phyloP scores from a whole-genome alignment of 2,329 filamentous ascomycete genomes.

The Fonsecaea erecta region DNA sequence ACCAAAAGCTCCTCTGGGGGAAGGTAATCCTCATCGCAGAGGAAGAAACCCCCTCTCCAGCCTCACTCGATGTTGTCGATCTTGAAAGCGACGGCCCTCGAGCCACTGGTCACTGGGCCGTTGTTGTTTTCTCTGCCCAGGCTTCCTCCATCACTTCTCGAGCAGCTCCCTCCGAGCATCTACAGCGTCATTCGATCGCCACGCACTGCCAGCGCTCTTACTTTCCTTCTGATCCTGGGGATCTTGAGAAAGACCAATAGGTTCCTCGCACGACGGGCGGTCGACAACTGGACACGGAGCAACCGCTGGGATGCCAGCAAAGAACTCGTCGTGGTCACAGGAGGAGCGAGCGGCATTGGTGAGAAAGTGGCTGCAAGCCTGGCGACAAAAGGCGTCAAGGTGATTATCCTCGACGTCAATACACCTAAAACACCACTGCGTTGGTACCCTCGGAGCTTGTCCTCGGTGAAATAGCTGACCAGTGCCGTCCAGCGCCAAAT shows the following conservation, averaged over 20 bases:
- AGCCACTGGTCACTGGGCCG: not conserved
- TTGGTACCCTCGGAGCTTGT: constrained; percentile 40
- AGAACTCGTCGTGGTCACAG: constrained; percentile 11
- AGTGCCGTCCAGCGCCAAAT: constrained; percentile 35
- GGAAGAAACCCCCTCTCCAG: not conserved
- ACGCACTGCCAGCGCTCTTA: not conserved
- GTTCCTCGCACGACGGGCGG: constrained; percentile 1
- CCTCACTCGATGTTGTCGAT: not conserved
- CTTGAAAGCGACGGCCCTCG: not conserved
- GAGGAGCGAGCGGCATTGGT: constrained; percentile 7
- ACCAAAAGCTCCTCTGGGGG: not conserved
- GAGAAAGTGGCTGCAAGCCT: not conserved
- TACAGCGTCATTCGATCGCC: not conserved
- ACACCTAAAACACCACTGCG: constrained; percentile 66
- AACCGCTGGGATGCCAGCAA: not conserved
- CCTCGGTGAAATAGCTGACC: constrained; percentile 56
- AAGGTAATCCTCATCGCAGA: not conserved
- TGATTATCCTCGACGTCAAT: constrained; percentile 71
- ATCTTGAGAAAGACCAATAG: not conserved
- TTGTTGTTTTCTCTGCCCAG: not conserved
- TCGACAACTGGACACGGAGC: constrained; percentile 12
- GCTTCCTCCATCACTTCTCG: not conserved
- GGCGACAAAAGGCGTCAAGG: constrained; percentile 58
- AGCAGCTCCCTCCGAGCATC: not conserved
- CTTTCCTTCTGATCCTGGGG: not conserved